Conservation (phyloP, 768 basidiomycete species). For the Tylopilus sp. region DNA sequence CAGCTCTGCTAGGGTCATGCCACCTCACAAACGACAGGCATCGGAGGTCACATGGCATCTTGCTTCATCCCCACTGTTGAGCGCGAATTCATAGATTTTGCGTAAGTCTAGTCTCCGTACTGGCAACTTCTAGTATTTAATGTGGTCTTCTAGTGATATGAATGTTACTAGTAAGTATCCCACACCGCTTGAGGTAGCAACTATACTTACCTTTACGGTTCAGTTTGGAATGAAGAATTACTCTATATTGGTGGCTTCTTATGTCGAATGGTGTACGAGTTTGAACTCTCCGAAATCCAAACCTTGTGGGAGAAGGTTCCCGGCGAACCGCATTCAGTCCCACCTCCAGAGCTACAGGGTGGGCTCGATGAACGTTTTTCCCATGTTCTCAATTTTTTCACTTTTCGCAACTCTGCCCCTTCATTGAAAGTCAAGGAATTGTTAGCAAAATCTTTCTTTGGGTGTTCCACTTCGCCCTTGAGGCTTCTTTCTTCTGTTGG, state of each 20-base stretch:
- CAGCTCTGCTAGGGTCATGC: slow-evolving; percentile 22
- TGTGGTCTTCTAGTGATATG: slow-evolving; percentile 54
- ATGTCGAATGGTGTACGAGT: slow-evolving; percentile 77
- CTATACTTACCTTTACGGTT: background rate
- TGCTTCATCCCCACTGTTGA: background rate
- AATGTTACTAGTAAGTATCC: slow-evolving; percentile 45
- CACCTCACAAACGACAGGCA: background rate
- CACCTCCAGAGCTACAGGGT: no score
- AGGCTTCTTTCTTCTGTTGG: slow-evolving; percentile 76
- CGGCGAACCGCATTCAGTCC: no score
- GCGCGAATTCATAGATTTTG: slow-evolving; percentile 1
- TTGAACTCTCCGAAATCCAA: slow-evolving; percentile 62
- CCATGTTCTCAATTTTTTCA: slow-evolving; percentile 11
- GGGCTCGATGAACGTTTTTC: background rate
- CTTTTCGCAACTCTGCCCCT: slow-evolving; percentile 49
- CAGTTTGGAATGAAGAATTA: slow-evolving; percentile 91
- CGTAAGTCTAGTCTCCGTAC: background rate
- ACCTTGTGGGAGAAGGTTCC: slow-evolving; percentile 5
- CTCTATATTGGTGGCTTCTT: slow-evolving; percentile 82
- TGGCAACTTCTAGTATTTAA: no score
- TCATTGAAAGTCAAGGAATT: slow-evolving; percentile 68
- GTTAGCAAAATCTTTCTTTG: slow-evolving; percentile 76
- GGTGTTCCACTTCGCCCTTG: slow-evolving; percentile 51
- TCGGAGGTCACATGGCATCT: background rate
- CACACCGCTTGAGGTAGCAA: background rate